phyloP scores from a whole-genome alignment of 2,329 filamentous ascomycete genomes.

The Coniochaeta hoffmannii region DNA sequence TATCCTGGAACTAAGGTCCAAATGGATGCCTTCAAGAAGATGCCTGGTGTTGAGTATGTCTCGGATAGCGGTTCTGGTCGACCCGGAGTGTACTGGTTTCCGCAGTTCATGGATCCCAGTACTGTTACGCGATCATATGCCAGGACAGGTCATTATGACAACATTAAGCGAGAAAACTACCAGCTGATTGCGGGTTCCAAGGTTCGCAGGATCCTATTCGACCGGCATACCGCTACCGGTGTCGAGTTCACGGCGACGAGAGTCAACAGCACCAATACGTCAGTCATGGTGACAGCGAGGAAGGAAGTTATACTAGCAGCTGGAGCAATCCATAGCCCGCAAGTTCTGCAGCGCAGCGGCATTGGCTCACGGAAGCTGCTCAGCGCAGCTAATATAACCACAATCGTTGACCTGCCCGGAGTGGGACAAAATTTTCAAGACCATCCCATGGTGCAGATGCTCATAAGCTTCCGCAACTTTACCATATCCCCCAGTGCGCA shows the following conservation, averaged over 20 bases:
- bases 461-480: conserved; percentile 35
- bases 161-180: conserved; percentile 12
- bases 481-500: conserved; percentile 32
- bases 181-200: conserved; percentile 7
- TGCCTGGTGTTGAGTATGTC: conserved; percentile 17
- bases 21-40: conserved; percentile 26
- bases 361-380: conserved; percentile 42
- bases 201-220: conserved; percentile 1
- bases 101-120: conserved; percentile 10
- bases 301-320: conserved; percentile 52
- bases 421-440: conserved; percentile 45
- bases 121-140: conserved; percentile 11
- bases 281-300: conserved; percentile 13
- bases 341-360: conserved; percentile 54
- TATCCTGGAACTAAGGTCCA: conserved; percentile 24
- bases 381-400: conserved; percentile 29
- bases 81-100: conserved; percentile 20
- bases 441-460: conserved; percentile 24
- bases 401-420: conserved; percentile 32
- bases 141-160: conserved; percentile 14
- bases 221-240: conserved; percentile 1
- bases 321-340: conserved; percentile 49
- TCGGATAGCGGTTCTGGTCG: conserved; percentile 17
- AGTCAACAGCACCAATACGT: conserved; percentile 12
- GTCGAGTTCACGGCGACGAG: conserved; percentile 18